Evolutionary conservation across 805 yeast genomes (phyloP), one percentile per base, ranked within the genome.

Genomic region (Teunomyces lycoperdinae): DNA sequence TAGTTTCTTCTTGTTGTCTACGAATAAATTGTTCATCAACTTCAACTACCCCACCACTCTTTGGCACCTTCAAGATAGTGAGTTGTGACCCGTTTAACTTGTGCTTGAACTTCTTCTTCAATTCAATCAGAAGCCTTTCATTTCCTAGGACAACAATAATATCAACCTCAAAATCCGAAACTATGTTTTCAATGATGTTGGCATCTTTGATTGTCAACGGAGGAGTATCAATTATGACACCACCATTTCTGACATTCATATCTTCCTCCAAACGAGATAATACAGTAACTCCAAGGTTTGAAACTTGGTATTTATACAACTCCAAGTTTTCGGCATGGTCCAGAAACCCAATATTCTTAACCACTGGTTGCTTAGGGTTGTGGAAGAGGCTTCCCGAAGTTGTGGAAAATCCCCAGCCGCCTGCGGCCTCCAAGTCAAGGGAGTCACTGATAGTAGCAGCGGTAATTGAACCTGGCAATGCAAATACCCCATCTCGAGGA

Each of bases 311-410:
- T 51, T 77, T 74, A 67, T 80, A 89, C 45, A 77, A 72, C 38
- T 74, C 77, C 38, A 77, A 61, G 62, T 89, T 89, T 9, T 81
- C 84, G 1, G 66, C 55, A 9, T 80, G 73, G 32, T 71, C 66
- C 43, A 84, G 87, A 45, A 84, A 75, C 0, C 98, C 99, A 65
- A 74, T 89, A 58, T 78, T 83, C 58, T 86, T 84, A 7, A 87
- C 92, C n/a, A 86, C 63, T 0, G 98, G 97, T 64, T 89, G 95
- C 62, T 89, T 88, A n/a, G 88, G 87, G 62, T 87, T 91, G 52
- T 85, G 82, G 50, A 77, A 71, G 1, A 91, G 82, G 1, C 88
- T 81, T 38, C 95, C 94, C 9, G 88, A 83, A 4, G 77, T 73
- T 0, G 90, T 81, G 50, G 83, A 74, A 20, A 87, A 81, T 42